Conservation (phyloP, 345 rosid genomes). For the Populus pruinosa region DNA sequence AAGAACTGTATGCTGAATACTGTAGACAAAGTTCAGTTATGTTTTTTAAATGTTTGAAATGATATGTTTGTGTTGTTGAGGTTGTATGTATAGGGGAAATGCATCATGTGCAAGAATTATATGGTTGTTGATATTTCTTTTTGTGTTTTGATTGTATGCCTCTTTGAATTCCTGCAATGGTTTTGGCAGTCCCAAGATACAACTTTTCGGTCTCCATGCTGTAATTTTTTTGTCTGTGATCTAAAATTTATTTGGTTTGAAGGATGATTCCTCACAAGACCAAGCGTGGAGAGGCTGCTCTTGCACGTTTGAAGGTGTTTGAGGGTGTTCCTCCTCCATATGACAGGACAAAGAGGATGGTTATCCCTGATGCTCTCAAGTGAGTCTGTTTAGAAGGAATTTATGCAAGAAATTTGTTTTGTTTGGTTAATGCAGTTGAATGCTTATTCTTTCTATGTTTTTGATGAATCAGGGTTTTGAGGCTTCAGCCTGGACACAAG, state of each 20-base stretch:
- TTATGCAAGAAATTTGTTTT: background rate
- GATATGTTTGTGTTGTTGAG: background rate
- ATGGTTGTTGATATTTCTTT: background rate
- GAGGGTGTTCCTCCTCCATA: constrained; percentile 36
- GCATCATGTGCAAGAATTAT: background rate
- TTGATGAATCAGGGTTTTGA: constrained; percentile 27
- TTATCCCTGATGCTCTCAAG: constrained; percentile 37
- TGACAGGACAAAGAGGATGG: constrained; percentile 32
- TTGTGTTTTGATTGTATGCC: background rate
- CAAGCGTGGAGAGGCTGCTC: constrained; percentile 37
- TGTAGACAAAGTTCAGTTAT: background rate
- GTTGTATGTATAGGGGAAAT: background rate
- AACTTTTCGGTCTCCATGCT: background rate
- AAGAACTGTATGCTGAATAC: background rate
- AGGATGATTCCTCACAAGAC: constrained; percentile 38
- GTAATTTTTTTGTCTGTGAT: background rate
- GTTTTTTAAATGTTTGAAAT: background rate
- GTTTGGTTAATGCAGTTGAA: background rate
- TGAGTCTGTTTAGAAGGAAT: background rate
- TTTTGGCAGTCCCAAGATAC: background rate
- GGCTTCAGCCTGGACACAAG: constrained; percentile 34
- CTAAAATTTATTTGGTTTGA: background rate
- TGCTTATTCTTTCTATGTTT: constrained; percentile 1
- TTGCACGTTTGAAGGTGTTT: constrained; percentile 32
- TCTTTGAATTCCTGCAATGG: background rate